These are phyloP conservation scores for Psilocybe cubensis DNA, from an alignment of 768 basidiomycete genomes.

Conservation along the genomic window DNA sequence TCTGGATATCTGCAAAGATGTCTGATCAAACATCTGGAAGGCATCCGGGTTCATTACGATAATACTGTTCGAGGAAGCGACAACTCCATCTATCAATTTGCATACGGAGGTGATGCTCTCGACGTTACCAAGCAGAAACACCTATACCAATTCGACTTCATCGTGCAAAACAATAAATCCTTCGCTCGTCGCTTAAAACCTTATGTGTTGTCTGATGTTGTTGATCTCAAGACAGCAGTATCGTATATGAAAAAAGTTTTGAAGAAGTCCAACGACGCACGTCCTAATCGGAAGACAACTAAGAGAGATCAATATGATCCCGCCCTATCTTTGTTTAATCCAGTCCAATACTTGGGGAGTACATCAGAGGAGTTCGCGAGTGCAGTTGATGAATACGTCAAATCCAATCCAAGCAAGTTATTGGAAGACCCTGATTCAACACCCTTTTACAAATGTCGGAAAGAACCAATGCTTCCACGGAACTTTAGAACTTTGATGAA, in stretches of 20 bases:
- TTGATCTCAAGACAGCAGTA: conserved; percentile 70
- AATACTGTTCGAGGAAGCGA: conserved; percentile 97
- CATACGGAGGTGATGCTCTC: conserved; percentile 94
- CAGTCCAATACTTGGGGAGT: conserved; percentile 80
- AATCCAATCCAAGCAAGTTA: conserved; percentile 65
- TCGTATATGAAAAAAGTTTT: conserved; percentile 89
- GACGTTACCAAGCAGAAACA: conserved; percentile 99
- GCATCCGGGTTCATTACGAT: conserved; percentile 96
- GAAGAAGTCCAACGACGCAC: conserved; percentile 64
- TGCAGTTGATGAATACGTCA: conserved; percentile 78
- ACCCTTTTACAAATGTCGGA: conserved; percentile 44
- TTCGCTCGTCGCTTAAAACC: conserved; percentile 76
- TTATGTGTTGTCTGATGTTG: conserved; percentile 51
- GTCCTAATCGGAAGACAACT: conserved; percentile 42
- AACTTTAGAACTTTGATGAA: conserved; percentile 86
- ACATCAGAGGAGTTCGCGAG: conserved; percentile 92
- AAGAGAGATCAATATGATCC: conserved; percentile 71
- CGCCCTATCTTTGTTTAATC: conserved; percentile 73
- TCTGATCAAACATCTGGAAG: conserved; percentile 98
- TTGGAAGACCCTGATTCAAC: conserved; percentile 34
- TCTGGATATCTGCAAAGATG: conserved; percentile 98
- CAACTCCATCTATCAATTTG: conserved; percentile 91
- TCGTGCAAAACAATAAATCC: conserved; percentile 82
- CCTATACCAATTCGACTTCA: conserved; percentile 91
- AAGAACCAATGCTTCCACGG: conserved; percentile 47